A percentile compares a stretch with the other conserved stretches of the same genome.
Evolutionary conservation across 371 early-diverging fungal genomes (phyloP).

Genomic region (Vairimorpha necatrix): DNA sequence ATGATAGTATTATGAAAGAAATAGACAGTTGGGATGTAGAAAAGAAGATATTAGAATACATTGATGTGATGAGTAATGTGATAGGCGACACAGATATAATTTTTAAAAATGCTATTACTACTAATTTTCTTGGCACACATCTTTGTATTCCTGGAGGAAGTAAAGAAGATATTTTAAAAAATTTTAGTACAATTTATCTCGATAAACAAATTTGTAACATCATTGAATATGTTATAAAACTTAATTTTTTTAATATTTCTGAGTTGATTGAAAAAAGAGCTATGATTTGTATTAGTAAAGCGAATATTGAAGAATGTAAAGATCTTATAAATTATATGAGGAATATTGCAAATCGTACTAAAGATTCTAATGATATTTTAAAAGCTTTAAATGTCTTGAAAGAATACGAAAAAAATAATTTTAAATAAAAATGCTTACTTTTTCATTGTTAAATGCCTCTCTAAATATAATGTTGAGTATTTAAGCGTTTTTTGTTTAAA

Average conservation of each 20-base stretch:
- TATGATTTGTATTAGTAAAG: background rate
- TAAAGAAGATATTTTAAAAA: constrained; percentile 1
- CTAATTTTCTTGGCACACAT: background rate
- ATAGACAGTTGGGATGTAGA: background rate
- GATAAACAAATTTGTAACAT: background rate
- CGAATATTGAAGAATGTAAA: background rate
- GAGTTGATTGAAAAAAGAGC: background rate
- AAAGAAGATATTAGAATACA: background rate
- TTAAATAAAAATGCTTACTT: background rate
- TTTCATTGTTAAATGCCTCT: too few relatives aligned
- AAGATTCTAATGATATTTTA: background rate
- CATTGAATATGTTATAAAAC: background rate
- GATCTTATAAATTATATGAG: background rate
- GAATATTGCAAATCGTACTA: background rate
- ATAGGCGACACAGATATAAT: background rate
- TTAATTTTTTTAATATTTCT: background rate
- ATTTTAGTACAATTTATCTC: background rate
- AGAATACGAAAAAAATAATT: background rate
- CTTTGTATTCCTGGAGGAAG: background rate
- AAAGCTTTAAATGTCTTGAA: background rate
- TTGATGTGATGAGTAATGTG: background rate
- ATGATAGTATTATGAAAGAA: background rate
- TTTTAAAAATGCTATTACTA: background rate
- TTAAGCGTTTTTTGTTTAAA: too few relatives aligned
- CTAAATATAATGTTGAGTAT: too few relatives aligned